Percentiles rank a stretch among this genome's conserved stretches.
Conservation (phyloP, 202 grass and related monocot genomes). For the Sporobolus alterniflorus region DNA sequence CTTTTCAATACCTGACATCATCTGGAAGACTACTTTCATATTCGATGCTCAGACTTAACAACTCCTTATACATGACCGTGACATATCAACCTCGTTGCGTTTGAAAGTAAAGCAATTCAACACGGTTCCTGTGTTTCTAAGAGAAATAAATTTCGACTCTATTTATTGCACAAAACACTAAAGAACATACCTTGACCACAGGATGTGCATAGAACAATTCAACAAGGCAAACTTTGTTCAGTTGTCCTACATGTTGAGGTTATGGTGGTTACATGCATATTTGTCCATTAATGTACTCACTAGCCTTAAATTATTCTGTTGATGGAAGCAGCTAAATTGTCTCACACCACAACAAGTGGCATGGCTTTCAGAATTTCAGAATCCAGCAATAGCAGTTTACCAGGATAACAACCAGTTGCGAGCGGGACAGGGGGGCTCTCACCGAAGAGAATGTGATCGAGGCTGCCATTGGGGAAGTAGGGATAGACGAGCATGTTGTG, state of each 20-base stretch:
- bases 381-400: background rate
- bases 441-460: constrained; percentile 86
- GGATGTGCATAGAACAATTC: background rate
- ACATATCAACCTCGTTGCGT: background rate
- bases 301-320: background rate
- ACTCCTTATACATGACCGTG: background rate
- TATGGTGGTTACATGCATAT: background rate
- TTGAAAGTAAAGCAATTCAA: background rate
- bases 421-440: background rate
- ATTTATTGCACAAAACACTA: background rate
- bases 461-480: constrained; percentile 84
- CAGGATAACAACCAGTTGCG: background rate
- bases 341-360: background rate
- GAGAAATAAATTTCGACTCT: background rate
- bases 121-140: background rate
- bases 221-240: background rate
- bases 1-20: constrained; percentile 24
- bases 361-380: background rate
- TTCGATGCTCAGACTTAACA: background rate
- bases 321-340: background rate
- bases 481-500: constrained; percentile 94
- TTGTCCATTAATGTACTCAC: background rate
- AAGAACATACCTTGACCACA: background rate
- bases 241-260: background rate
- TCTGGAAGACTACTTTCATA: background rate